Evolutionary conservation across 2,329 filamentous ascomycete genomes (phyloP).

Genomic region (Orbilia javanica): DNA sequence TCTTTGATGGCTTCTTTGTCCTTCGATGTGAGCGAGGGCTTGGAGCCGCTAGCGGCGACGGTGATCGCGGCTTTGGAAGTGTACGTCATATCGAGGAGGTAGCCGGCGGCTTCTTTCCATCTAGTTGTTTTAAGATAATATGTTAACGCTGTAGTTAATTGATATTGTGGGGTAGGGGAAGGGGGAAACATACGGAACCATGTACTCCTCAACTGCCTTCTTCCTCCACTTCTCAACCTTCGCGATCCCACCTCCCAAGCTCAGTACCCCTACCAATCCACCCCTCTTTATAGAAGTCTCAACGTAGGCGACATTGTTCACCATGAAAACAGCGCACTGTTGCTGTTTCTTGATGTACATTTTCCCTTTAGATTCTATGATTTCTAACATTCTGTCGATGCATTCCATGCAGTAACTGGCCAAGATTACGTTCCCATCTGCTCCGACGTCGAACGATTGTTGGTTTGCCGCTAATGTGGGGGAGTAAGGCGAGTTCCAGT

Average conservation of each 20-base stretch:
- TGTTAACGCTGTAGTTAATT: neutral
- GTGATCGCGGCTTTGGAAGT: conserved; percentile 81
- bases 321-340: conserved; percentile 86
- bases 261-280: conserved; percentile 79
- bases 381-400: conserved; percentile 81
- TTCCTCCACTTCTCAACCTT: conserved; percentile 88
- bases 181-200: conserved; percentile 63
- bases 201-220: conserved; percentile 83
- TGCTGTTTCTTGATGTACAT: conserved; percentile 81
- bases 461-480: conserved; percentile 72
- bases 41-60: conserved; percentile 66
- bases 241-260: conserved; percentile 71
- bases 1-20: conserved; percentile 97
- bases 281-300: conserved; percentile 86
- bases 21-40: conserved; percentile 83
- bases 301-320: conserved; percentile 86
- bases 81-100: conserved; percentile 67
- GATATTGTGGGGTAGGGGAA: neutral
- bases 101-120: conserved; percentile 86
- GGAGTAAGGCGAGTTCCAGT: conserved; percentile 76
- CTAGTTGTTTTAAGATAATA: conserved; percentile 6
- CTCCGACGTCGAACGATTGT: conserved; percentile 84
- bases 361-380: conserved; percentile 80
- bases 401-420: conserved; percentile 91
- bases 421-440: conserved; percentile 88